Conservation (phyloP, 257 asterid genomes). For the Petunia axillaris region DNA sequence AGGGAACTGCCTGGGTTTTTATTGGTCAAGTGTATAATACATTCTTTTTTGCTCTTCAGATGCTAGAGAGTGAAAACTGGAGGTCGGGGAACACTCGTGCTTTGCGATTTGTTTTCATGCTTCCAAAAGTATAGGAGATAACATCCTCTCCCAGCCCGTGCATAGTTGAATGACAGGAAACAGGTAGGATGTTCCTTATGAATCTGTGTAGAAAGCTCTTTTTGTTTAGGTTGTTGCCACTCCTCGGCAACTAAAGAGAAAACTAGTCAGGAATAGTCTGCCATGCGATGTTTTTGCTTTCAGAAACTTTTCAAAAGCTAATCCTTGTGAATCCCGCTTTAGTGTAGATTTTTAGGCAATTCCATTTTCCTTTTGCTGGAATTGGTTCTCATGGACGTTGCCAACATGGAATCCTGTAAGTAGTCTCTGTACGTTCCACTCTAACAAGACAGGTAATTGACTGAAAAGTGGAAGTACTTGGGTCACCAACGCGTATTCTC, state of each 20-base stretch:
- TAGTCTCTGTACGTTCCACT: constrained; percentile 2
- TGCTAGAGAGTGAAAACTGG: constrained; percentile 11
- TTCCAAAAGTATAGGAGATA: not conserved
- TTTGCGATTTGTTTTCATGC: constrained; percentile 8
- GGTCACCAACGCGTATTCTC: not conserved
- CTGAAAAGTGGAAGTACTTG: constrained; percentile 4
- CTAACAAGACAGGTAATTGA: constrained; percentile 6
- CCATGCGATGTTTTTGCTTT: not conserved
- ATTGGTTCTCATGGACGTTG: not conserved
- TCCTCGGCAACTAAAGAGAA: not conserved
- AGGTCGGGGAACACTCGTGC: constrained; percentile 10
- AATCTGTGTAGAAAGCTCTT: not conserved
- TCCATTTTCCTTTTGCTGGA: constrained; percentile 12
- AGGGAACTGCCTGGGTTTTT: too few species aligned
- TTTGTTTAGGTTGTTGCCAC: not conserved
- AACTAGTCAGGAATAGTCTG: constrained; percentile 11
- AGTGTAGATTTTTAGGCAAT: constrained; percentile 11
- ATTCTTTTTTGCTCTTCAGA: constrained; percentile 12
- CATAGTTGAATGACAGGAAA: constrained; percentile 10
- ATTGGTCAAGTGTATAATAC: not conserved
- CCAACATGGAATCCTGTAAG: constrained; percentile 9
- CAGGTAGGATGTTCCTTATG: constrained; percentile 3
- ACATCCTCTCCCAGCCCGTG: constrained; percentile 13
- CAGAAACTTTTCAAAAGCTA: constrained; percentile 10
- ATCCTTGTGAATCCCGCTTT: not conserved